phyloP scores from a whole-genome alignment of 805 yeast genomes.

The Lipomyces spencermartinsiae region DNA sequence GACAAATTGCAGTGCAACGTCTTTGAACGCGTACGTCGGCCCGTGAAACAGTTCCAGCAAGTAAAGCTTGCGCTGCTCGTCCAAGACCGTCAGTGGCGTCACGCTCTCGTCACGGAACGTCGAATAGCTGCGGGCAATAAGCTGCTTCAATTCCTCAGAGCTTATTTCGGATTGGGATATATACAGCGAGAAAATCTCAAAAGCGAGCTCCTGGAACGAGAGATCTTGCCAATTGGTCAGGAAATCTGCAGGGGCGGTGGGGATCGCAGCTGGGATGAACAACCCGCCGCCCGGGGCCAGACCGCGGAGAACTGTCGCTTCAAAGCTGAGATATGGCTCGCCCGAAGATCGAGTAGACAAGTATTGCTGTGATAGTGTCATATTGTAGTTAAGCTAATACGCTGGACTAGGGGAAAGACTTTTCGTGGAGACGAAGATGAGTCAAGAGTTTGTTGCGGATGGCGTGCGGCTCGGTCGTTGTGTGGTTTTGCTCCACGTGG shows the following conservation, averaged over 20 bases:
- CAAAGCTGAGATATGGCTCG: constrained; percentile 46
- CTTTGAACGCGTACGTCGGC: constrained; percentile 98
- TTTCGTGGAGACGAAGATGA: neutral
- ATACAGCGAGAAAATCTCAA: constrained; percentile 81
- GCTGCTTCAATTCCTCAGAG: constrained; percentile 63
- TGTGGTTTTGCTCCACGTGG: neutral
- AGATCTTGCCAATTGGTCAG: constrained; percentile 72
- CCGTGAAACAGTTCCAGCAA: constrained; percentile 96
- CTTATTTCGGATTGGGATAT: constrained; percentile 77
- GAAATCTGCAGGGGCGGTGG: constrained; percentile 64
- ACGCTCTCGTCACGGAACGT: constrained; percentile 89
- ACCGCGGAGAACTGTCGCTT: constrained; percentile 62
- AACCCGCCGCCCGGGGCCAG: constrained; percentile 97
- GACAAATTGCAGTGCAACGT: constrained; percentile 96
- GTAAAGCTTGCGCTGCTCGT: constrained; percentile 65
- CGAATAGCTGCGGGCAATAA: constrained; percentile 77
- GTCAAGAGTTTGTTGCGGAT: neutral
- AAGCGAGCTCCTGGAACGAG: constrained; percentile 85
- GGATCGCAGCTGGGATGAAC: constrained; percentile 84
- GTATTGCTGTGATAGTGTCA: constrained; percentile 40
- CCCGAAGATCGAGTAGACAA: constrained; percentile 51
- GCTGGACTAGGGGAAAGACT: neutral
- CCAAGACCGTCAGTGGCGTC: constrained; percentile 74
- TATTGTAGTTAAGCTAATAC: neutral
- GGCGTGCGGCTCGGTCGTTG: neutral